These are phyloP conservation scores for Elsinoe ampelina DNA, from an alignment of 2,329 filamentous ascomycete species.

Conservation along the genomic window DNA sequence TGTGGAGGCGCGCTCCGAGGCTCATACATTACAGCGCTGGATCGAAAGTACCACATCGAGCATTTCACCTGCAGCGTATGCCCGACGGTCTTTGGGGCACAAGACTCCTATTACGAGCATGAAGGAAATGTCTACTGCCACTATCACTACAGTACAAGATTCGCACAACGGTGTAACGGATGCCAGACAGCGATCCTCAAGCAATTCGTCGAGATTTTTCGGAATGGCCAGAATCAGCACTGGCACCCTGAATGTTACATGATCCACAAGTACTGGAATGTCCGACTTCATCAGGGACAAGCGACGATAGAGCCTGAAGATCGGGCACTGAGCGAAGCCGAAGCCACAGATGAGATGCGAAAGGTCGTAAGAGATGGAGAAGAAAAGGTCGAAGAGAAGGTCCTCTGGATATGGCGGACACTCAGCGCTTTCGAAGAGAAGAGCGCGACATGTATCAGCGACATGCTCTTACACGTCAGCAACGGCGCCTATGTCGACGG, in stretches of 20 bases:
- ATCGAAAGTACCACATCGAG: conserved; percentile 97
- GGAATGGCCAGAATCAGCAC: conserved; percentile 95
- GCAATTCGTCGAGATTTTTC: conserved; percentile 97
- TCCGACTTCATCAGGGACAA: conserved; percentile 51
- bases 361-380: conserved; percentile 73
- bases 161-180: conserved; percentile 90
- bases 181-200: conserved; percentile 96
- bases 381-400: conserved; percentile 93
- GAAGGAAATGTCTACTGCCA: conserved; percentile 95
- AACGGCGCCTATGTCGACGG: conserved; percentile 95
- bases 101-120: conserved; percentile 98
- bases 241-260: conserved; percentile 99
- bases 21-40: conserved; percentile 94
- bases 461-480: conserved; percentile 97
- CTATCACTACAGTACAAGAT: conserved; percentile 96
- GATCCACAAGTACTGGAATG: conserved; percentile 99
- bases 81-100: conserved; percentile 92
- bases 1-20: conserved; percentile 88
- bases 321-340: conserved; percentile 32
- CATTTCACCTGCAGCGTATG: conserved; percentile 98
- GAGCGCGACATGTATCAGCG: conserved; percentile 93
- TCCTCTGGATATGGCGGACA: conserved; percentile 96
- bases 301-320: conserved; percentile 23
- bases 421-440: conserved; percentile 96
- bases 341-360: conserved; percentile 59